Conservation (phyloP, 371 early-diverging fungal species). For the Lichtheimia ornata region DNA sequence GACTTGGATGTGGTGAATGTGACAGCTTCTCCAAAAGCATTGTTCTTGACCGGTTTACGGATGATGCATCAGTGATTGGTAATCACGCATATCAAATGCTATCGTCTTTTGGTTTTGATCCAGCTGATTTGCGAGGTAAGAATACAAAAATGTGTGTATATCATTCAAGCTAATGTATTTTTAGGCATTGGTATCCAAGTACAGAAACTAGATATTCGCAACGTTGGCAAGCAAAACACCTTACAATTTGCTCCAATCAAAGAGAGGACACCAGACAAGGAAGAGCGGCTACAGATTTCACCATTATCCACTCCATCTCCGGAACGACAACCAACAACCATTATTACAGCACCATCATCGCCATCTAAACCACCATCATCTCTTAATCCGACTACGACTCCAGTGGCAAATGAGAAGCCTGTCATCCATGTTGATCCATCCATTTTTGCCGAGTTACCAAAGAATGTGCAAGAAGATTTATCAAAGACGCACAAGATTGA, state of each 20-base stretch:
- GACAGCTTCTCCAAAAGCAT: slow-evolving; percentile 63
- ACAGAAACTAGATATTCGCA: slow-evolving; percentile 46
- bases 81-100: slow-evolving; percentile 47
- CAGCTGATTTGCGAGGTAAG: slow-evolving; percentile 61
- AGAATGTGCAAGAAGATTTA: slow-evolving; percentile 25
- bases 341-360: slow-evolving; percentile 9
- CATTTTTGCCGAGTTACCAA: slow-evolving; percentile 29
- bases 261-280: neutral
- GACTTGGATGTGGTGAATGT: slow-evolving; percentile 70
- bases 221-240: neutral
- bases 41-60: slow-evolving; percentile 44
- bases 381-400: slow-evolving; percentile 11
- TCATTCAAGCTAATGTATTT: neutral
- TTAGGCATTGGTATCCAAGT: slow-evolving; percentile 66
- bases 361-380: slow-evolving; percentile 4
- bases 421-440: slow-evolving; percentile 21
- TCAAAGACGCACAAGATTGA: slow-evolving; percentile 4
- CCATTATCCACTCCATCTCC: too few species aligned
- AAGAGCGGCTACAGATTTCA: neutral
- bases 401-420: slow-evolving; percentile 12
- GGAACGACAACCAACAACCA: too few species aligned
- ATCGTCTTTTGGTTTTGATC: slow-evolving; percentile 42
- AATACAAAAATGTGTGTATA: neutral
- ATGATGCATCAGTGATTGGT: slow-evolving; percentile 46
- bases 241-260: neutral